A percentile compares a stretch with the other conserved stretches of the same genome.
phyloP scores from a whole-genome alignment of 768 basidiomycete genomes.

The Lactarius quietus region DNA sequence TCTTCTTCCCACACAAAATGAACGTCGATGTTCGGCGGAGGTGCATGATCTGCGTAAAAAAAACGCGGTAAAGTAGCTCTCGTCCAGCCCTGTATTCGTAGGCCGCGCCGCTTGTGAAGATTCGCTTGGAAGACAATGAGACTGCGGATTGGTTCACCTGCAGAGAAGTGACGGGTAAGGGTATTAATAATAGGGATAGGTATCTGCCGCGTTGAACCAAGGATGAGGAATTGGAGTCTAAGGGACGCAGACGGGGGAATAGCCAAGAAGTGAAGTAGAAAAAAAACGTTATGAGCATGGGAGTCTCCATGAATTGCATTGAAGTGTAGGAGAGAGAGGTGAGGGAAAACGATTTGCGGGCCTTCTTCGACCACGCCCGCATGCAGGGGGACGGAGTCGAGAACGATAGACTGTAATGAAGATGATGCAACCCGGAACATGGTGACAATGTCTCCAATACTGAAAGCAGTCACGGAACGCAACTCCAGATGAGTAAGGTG shows the following conservation, averaged over 20 bases:
- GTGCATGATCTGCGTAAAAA: conserved; percentile 15
- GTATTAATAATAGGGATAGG: conserved; percentile 18
- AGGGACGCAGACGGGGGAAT: conserved; percentile 15
- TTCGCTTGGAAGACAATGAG: conserved; percentile 16
- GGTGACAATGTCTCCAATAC: conserved; percentile 12
- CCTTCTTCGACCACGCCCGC: conserved; percentile 10
- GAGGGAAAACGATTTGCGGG: conserved; percentile 12
- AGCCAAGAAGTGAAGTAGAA: conserved; percentile 18
- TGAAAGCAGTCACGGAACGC: conserved; percentile 17
- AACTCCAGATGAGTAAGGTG: conserved; percentile 24
- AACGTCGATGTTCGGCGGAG: conserved; percentile 19
- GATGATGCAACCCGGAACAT: conserved; percentile 17
- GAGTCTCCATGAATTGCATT: conserved; percentile 18
- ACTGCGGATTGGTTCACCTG: conserved; percentile 19
- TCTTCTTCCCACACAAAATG: conserved; percentile 24
- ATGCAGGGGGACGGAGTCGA: conserved; percentile 22
- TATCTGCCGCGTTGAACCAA: conserved; percentile 20
- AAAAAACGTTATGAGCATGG: conserved; percentile 20
- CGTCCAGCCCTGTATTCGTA: conserved; percentile 21
- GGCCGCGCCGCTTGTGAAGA: conserved; percentile 15
- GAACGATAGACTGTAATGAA: conserved; percentile 18
- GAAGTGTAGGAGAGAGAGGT: conserved; percentile 19
- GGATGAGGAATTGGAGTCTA: conserved; percentile 19
- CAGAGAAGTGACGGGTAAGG: conserved; percentile 17
- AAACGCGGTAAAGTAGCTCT: conserved; percentile 14